phyloP scores from a whole-genome alignment of 129 eudicot species.

The Oenanthe sinensis region DNA sequence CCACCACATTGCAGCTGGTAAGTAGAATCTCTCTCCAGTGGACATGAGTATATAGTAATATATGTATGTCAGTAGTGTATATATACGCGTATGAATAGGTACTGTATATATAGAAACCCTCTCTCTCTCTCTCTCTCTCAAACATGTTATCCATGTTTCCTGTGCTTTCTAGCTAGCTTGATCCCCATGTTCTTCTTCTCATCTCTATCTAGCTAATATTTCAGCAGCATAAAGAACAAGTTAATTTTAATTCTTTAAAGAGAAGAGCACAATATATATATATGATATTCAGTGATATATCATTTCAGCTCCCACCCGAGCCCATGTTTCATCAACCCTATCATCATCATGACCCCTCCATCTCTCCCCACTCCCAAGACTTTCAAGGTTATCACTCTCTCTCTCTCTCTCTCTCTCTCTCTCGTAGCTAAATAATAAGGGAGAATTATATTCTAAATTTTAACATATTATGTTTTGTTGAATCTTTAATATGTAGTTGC shows the following conservation, averaged over 20 bases:
- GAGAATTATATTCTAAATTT: neutral
- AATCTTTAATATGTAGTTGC: neutral
- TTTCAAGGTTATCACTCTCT: constrained; percentile 43
- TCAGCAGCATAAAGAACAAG: neutral
- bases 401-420: neutral
- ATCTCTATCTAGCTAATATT: constrained; percentile 8
- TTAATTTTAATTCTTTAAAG: neutral
- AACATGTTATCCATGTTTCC: constrained; percentile 39
- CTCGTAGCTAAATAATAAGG: neutral
- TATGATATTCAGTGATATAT: constrained; percentile 30
- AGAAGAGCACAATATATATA: neutral
- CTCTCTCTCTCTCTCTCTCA: constrained; percentile 11
- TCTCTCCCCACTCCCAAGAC: constrained; percentile 42
- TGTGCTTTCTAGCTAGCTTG: constrained; percentile 36
- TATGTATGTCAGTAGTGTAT: neutral
- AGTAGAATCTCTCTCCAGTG: constrained; percentile 12
- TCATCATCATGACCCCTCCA: constrained; percentile 38
- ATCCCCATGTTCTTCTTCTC: constrained; percentile 34
- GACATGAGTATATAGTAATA: neutral
- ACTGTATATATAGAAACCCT: constrained; percentile 6
- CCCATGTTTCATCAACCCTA: constrained; percentile 44
- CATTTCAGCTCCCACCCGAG: constrained; percentile 35
- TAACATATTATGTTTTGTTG: neutral
- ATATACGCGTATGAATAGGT: neutral
- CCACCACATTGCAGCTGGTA: constrained; percentile 38